These are phyloP conservation scores for Pichia deserticola DNA, from an alignment of 805 yeast genomes.

Conservation along the genomic window DNA sequence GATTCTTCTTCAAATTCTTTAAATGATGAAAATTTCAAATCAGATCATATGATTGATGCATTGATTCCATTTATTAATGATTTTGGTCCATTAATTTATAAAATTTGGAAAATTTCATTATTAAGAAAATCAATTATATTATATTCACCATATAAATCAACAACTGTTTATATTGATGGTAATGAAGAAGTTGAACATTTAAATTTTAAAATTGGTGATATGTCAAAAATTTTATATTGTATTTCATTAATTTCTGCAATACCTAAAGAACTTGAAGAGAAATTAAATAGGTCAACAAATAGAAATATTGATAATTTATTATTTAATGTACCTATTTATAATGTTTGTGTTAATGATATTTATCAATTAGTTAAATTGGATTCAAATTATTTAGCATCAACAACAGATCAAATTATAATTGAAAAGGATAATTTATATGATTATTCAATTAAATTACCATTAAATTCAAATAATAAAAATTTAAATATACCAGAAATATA, in stretches of 20 bases:
- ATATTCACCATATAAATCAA: slow-evolving; percentile 24
- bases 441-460: slow-evolving; percentile 27
- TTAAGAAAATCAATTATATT: slow-evolving; percentile 50
- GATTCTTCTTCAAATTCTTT: slow-evolving; percentile 3
- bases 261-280: slow-evolving; percentile 43
- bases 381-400: slow-evolving; percentile 47
- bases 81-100: slow-evolving; percentile 61
- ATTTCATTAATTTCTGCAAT: slow-evolving; percentile 54
- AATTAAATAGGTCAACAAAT: slow-evolving; percentile 23
- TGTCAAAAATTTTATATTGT: slow-evolving; percentile 48
- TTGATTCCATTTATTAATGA: slow-evolving; percentile 39
- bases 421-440: slow-evolving; percentile 49
- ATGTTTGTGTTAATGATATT: slow-evolving; percentile 55
- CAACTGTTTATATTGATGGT: slow-evolving; percentile 13
- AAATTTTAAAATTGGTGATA: slow-evolving; percentile 24
- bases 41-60: slow-evolving; percentile 39
- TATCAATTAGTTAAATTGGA: slow-evolving; percentile 25
- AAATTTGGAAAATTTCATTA: slow-evolving; percentile 55
- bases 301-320: slow-evolving; percentile 16
- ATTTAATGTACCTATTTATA: slow-evolving; percentile 47
- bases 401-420: slow-evolving; percentile 60
- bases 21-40: slow-evolving; percentile 13
- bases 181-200: slow-evolving; percentile 4
- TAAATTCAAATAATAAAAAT: slow-evolving; percentile 8
- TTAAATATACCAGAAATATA: slow-evolving; percentile 16